These are phyloP conservation scores for Penstemon newberryi DNA, from an alignment of 257 asterid species.

Conservation along the genomic window DNA sequence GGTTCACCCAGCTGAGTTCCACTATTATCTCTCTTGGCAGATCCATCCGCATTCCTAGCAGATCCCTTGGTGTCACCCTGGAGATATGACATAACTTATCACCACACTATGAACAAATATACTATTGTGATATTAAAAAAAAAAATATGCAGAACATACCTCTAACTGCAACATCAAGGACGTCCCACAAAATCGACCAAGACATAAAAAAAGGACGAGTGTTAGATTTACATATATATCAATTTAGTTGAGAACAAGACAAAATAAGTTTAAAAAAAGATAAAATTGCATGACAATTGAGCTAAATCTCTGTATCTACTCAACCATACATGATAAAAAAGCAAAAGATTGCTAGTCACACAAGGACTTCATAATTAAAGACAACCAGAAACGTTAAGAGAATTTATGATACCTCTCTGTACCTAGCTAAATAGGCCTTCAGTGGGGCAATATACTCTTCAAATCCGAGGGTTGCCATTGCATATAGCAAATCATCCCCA, in stretches of 20 bases:
- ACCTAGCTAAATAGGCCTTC: constrained; percentile 53
- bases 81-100: constrained; percentile 24
- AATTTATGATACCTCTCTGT: constrained; percentile 54
- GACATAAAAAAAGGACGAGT: constrained; percentile 9
- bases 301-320: background rate
- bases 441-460: constrained; percentile 59
- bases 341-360: background rate
- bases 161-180: constrained; percentile 47
- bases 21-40: constrained; percentile 37
- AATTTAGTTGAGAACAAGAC: background rate
- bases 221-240: constrained; percentile 23
- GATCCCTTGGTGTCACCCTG: constrained; percentile 66
- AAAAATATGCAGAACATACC: constrained; percentile 36
- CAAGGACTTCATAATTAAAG: background rate
- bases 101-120: constrained; percentile 18
- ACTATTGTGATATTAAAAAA: constrained; percentile 9
- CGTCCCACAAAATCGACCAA: constrained; percentile 29
- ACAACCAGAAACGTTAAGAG: background rate
- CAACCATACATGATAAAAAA: background rate
- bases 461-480: constrained; percentile 65
- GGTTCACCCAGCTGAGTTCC: constrained; percentile 45
- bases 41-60: constrained; percentile 51
- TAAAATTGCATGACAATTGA: background rate
- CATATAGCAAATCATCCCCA: constrained; percentile 67
- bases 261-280: constrained; percentile 7